These are phyloP conservation scores for Malassezia japonica DNA, from an alignment of 1,284 basidiomycete species.

Conservation along the genomic window DNA sequence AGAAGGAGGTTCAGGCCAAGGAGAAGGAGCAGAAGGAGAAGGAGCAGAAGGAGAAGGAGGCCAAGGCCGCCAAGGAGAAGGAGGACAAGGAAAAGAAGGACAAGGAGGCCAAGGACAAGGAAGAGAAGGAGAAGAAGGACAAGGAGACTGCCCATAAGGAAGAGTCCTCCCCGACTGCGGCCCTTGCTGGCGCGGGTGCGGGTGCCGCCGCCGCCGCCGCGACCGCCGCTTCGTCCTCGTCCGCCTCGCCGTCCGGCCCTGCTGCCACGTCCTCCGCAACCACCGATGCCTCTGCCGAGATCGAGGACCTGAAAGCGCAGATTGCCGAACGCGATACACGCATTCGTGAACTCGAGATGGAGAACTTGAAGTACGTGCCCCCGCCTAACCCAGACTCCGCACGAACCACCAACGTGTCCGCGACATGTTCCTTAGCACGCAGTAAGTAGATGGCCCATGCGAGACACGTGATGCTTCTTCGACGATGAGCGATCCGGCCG, in stretches of 20 bases:
- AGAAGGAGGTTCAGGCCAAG: not conserved
- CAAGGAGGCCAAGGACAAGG: not conserved
- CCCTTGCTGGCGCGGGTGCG: not conserved
- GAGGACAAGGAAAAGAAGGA: not conserved
- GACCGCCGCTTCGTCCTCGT: not conserved
- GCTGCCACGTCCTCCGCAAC: not conserved
- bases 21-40: not conserved
- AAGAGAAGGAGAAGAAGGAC: not conserved
- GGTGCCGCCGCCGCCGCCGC: conserved; percentile 1
- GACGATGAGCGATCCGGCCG: not conserved
- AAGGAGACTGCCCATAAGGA: not conserved
- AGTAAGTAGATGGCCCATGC: conserved; percentile 10
- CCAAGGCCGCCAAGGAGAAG: conserved; percentile 2
- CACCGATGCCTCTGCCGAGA: conserved; percentile 11
- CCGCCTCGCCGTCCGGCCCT: not conserved
- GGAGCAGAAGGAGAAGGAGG: not conserved
- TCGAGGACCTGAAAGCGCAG: conserved; percentile 24
- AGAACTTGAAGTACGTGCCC: conserved; percentile 22
- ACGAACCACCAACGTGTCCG: conserved; percentile 15
- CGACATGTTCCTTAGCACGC: conserved; percentile 7
- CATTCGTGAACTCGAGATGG: conserved; percentile 42
- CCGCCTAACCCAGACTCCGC: conserved; percentile 7
- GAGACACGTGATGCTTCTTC: not conserved
- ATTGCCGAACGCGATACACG: conserved; percentile 29
- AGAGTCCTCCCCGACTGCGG: not conserved